phyloP scores from a whole-genome alignment of 2,329 filamentous ascomycete genomes.

The Coniochaeta sp. region DNA sequence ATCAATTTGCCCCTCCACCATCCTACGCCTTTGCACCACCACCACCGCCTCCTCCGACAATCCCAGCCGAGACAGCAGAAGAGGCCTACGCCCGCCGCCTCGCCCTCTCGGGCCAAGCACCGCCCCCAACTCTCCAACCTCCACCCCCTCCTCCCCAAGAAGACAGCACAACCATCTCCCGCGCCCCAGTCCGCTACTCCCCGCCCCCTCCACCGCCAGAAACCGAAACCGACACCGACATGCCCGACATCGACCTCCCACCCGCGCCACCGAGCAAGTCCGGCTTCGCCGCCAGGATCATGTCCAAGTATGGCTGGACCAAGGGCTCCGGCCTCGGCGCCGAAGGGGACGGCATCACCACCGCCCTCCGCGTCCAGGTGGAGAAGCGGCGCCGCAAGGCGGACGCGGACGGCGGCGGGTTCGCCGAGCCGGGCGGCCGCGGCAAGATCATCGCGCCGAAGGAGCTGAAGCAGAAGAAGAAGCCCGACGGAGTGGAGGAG shows the following conservation, averaged over 20 bases:
- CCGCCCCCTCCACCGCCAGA: constrained; percentile 25
- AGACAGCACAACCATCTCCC: constrained; percentile 20
- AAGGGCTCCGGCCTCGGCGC: constrained; percentile 84
- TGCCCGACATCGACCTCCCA: constrained; percentile 35
- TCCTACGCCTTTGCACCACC: constrained; percentile 51
- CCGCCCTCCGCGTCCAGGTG: constrained; percentile 75
- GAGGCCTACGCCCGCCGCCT: constrained; percentile 61
- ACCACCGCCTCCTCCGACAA: constrained; percentile 35
- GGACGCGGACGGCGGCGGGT: constrained; percentile 73
- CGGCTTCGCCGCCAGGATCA: constrained; percentile 79
- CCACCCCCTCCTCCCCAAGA: constrained; percentile 23
- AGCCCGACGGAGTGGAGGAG: neutral
- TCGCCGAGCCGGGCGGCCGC: constrained; percentile 58
- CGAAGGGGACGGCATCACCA: constrained; percentile 72
- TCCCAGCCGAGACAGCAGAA: constrained; percentile 54
- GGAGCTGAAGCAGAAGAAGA: neutral
- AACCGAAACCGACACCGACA: constrained; percentile 43
- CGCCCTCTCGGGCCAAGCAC: constrained; percentile 41
- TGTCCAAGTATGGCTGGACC: constrained; percentile 91
- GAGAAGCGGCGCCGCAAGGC: constrained; percentile 76
- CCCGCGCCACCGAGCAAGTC: constrained; percentile 56
- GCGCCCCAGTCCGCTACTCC: constrained; percentile 19
- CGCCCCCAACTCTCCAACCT: constrained; percentile 12
- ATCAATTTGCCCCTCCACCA: constrained; percentile 52
- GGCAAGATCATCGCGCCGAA: constrained; percentile 68